phyloP scores from a whole-genome alignment of 495 filamentous ascomycete species.

The Aspergillus wentii region DNA sequence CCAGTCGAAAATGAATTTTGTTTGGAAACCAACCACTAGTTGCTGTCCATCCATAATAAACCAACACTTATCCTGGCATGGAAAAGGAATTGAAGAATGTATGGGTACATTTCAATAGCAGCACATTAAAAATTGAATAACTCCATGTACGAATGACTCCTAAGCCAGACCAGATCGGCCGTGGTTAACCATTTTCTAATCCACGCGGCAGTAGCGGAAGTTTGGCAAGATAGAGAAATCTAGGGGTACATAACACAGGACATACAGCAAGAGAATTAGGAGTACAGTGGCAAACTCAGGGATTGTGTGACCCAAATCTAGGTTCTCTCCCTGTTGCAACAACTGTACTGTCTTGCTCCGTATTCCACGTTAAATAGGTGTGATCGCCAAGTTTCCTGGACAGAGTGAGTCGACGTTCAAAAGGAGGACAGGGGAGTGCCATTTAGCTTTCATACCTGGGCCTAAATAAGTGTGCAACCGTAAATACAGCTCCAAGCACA shows the following conservation, averaged over 20 bases:
- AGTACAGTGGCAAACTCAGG: constrained; percentile 9
- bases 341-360: constrained; percentile 63
- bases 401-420: constrained; percentile 1
- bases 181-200: too few relatives aligned
- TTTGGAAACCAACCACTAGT: too few relatives aligned
- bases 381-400: constrained; percentile 92
- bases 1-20: too few relatives aligned
- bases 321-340: constrained; percentile 50
- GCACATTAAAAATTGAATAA: constrained; percentile 1
- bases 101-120: too few relatives aligned
- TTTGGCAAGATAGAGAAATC: background rate
- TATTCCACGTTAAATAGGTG: constrained; percentile 96
- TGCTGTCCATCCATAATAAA: too few relatives aligned
- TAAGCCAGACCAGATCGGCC: too few relatives aligned
- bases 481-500: constrained; percentile 81
- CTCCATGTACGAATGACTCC: constrained; percentile 5
- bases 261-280: constrained; percentile 4
- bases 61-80: too few relatives aligned
- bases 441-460: constrained; percentile 52
- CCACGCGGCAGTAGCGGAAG: too few relatives aligned
- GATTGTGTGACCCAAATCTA: constrained; percentile 18
- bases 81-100: too few relatives aligned
- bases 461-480: constrained; percentile 81
- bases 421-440: background rate
- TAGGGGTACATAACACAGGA: constrained; percentile 4